These are phyloP conservation scores for Capronia epimyces DNA, from an alignment of 2,329 filamentous ascomycete genomes.

Conservation along the genomic window DNA sequence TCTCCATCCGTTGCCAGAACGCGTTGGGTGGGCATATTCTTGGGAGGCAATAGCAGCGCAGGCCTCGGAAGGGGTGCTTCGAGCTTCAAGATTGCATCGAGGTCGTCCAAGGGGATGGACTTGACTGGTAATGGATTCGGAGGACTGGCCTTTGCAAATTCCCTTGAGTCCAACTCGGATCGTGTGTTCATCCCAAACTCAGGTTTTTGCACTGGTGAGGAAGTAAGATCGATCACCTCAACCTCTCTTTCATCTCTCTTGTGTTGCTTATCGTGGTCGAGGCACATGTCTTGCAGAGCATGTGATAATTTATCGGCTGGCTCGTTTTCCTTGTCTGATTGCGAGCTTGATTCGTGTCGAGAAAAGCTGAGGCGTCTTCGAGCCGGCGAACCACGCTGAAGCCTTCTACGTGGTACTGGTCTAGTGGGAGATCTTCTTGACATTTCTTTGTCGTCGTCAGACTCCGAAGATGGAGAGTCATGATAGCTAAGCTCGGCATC, in stretches of 20 bases:
- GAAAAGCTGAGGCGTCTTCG: constrained; percentile 9
- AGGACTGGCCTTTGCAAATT: neutral
- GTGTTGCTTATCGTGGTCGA: constrained; percentile 27
- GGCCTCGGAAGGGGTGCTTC: constrained; percentile 13
- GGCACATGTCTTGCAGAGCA: constrained; percentile 38
- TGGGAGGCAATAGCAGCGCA: constrained; percentile 9
- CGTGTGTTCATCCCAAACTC: neutral
- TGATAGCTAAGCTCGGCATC: constrained; percentile 28
- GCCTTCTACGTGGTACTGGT: constrained; percentile 14
- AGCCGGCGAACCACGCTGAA: constrained; percentile 15
- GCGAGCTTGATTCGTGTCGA: constrained; percentile 29
- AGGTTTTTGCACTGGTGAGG: constrained; percentile 15
- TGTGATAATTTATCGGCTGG: constrained; percentile 8
- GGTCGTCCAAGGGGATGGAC: constrained; percentile 13
- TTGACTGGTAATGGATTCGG: neutral
- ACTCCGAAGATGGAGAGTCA: constrained; percentile 18
- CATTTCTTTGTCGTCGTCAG: constrained; percentile 1
- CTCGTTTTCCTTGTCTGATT: constrained; percentile 25
- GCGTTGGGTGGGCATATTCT: constrained; percentile 1
- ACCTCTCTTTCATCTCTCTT: constrained; percentile 13
- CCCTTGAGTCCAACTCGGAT: neutral
- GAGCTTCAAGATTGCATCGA: constrained; percentile 12
- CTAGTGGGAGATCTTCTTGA: neutral
- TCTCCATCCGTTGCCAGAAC: neutral
- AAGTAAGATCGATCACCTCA: constrained; percentile 27